Evolutionary conservation across 2,329 filamentous ascomycete genomes (phyloP).

Genomic region (Epichloe gansuensis): DNA sequence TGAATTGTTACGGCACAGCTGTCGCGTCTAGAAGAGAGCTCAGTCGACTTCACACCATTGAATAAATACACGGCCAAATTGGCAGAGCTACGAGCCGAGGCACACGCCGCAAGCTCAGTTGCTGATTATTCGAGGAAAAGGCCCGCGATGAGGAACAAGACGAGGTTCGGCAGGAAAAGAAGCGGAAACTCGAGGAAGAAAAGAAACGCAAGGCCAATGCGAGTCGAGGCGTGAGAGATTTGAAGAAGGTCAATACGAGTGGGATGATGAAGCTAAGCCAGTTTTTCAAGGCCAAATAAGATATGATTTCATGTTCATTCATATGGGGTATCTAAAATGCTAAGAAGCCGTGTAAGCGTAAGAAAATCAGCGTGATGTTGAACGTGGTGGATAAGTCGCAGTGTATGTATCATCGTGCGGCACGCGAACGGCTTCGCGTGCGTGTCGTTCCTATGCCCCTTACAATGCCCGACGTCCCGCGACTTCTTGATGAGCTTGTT

Average conservation of each 20-base stretch:
- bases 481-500: conserved; percentile 17
- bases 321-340: conserved; percentile 19
- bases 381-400: not conserved
- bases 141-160: conserved; percentile 54
- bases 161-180: conserved; percentile 61
- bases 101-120: conserved; percentile 52
- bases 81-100: conserved; percentile 56
- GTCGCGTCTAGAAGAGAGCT: conserved; percentile 18
- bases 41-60: conserved; percentile 57
- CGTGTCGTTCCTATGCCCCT: conserved; percentile 21
- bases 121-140: conserved; percentile 63
- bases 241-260: conserved; percentile 80
- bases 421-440: conserved; percentile 21
- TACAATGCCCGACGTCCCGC: conserved; percentile 23
- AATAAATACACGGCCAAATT: conserved; percentile 58
- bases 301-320: conserved; percentile 7
- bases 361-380: not conserved
- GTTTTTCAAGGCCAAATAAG: conserved; percentile 68
- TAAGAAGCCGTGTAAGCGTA: not conserved
- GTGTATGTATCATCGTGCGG: conserved; percentile 14
- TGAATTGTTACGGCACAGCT: conserved; percentile 28
- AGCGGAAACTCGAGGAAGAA: conserved; percentile 75
- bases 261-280: conserved; percentile 97
- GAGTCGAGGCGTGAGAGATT: conserved; percentile 62
- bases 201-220: conserved; percentile 67